A percentile compares a stretch with the other conserved stretches of the same genome.
These are phyloP conservation scores for Podaxis mareebaensis DNA, from an alignment of 768 basidiomycete genomes.

Conservation along the genomic window DNA sequence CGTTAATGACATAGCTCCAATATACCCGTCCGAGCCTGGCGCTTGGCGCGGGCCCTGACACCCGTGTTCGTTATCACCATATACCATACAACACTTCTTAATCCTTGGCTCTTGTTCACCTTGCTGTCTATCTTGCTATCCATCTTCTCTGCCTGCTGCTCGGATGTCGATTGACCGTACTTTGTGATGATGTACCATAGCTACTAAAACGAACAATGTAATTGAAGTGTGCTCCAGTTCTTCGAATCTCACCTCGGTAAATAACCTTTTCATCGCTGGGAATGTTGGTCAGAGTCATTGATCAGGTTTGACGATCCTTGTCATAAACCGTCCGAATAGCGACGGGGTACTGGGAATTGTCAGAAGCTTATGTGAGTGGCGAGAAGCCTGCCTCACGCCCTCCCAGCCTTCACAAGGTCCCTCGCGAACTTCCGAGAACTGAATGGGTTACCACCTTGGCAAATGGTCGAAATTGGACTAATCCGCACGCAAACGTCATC, in stretches of 20 bases:
- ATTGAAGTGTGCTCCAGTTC: not conserved
- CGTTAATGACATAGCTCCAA: not conserved
- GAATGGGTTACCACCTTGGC: not conserved
- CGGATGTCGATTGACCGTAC: not conserved
- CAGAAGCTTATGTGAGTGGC: slow-evolving; percentile 4
- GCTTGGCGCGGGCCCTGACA: not conserved
- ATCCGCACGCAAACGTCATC: slow-evolving; percentile 8
- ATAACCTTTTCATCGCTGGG: not conserved
- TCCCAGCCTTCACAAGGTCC: not conserved
- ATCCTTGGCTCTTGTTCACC: not conserved
- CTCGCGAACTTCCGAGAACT: slow-evolving; percentile 8
- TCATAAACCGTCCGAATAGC: slow-evolving; percentile 3
- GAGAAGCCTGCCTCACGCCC: slow-evolving; percentile 11
- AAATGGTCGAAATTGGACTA: not conserved
- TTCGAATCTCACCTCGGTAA: not conserved
- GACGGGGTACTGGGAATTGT: slow-evolving; percentile 10
- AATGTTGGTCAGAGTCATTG: not conserved
- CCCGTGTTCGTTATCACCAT: not conserved
- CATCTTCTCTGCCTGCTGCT: not conserved
- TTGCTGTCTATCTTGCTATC: not conserved
- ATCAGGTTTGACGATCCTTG: not conserved
- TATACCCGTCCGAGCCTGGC: slow-evolving; percentile 1
- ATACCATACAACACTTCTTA: not conserved
- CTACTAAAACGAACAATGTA: no score
- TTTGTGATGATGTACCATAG: not conserved